These are phyloP conservation scores for Lactarius hatsudake DNA, from an alignment of 768 basidiomycete species.

Conservation along the genomic window DNA sequence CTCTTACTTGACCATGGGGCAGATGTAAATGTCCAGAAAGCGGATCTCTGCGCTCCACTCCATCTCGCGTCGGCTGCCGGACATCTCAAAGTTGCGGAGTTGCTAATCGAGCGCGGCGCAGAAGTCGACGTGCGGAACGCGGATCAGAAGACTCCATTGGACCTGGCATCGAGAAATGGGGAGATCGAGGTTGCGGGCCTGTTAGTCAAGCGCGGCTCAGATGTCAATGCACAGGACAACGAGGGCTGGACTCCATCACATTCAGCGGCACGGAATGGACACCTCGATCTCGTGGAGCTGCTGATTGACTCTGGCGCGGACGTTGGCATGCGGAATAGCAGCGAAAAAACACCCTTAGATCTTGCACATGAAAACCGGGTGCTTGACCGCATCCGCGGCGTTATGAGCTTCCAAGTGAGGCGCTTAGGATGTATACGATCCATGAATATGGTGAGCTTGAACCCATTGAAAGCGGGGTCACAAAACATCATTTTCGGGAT, in stretches of 20 bases:
- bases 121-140: background rate
- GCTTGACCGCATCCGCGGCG: too few species aligned
- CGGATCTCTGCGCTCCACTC: background rate
- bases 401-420: too few species aligned
- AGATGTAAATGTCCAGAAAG: background rate
- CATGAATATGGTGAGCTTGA: too few species aligned
- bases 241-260: background rate
- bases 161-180: background rate
- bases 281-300: too few species aligned
- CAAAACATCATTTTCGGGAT: too few species aligned
- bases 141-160: background rate
- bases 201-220: background rate
- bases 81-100: background rate
- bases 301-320: too few species aligned
- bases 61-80: constrained; percentile 3
- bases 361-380: too few species aligned
- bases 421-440: too few species aligned
- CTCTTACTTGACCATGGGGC: background rate
- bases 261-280: too few species aligned
- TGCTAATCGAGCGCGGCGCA: background rate
- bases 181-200: background rate
- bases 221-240: background rate
- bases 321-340: too few species aligned
- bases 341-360: too few species aligned
- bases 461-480: too few species aligned